These are phyloP conservation scores for Gorgonomyces haynaldii DNA, from an alignment of 192 early-diverging fungal genomes.

Conservation along the genomic window DNA sequence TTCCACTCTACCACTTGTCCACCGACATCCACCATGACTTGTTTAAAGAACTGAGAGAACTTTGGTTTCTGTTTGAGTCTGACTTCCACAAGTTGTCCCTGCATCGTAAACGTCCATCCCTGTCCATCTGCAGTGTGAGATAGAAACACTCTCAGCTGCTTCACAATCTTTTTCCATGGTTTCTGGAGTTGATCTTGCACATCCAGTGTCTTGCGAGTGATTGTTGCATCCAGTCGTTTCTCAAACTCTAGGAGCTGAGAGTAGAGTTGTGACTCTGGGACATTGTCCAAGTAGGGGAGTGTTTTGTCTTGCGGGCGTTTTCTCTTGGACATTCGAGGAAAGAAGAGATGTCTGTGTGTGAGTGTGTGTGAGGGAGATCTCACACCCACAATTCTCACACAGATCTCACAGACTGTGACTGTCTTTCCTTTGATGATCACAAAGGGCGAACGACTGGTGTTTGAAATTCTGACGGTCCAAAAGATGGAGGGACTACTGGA, in stretches of 20 bases:
- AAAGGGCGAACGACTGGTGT: too few relatives aligned
- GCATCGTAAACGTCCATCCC: constrained; percentile 83
- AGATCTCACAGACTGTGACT: too few relatives aligned
- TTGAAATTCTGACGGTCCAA: too few relatives aligned
- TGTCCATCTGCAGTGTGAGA: constrained; percentile 73
- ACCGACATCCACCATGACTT: constrained; percentile 56
- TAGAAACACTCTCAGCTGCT: constrained; percentile 57
- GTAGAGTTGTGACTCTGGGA: constrained; percentile 87
- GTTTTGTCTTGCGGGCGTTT: constrained; percentile 22
- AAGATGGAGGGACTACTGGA: too few relatives aligned
- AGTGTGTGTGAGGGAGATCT: too few relatives aligned
- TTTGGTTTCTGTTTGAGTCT: constrained; percentile 49
- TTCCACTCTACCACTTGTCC: constrained; percentile 42
- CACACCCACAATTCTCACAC: too few relatives aligned
- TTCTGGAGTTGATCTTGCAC: constrained; percentile 49
- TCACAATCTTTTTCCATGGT: constrained; percentile 4
- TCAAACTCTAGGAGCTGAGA: constrained; percentile 79
- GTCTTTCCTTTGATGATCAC: too few relatives aligned
- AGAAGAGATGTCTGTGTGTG: too few relatives aligned
- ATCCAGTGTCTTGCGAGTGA: constrained; percentile 82
- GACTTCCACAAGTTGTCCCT: constrained; percentile 80
- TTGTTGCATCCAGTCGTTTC: constrained; percentile 74
- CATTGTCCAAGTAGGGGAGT: too few relatives aligned
- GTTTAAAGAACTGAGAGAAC: constrained; percentile 77
- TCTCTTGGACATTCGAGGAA: too few relatives aligned